Evolutionary conservation across 2,329 filamentous ascomycete species (phyloP), one percentile per base, ranked within the genome.

Genomic region (Diaporthe sp.): DNA sequence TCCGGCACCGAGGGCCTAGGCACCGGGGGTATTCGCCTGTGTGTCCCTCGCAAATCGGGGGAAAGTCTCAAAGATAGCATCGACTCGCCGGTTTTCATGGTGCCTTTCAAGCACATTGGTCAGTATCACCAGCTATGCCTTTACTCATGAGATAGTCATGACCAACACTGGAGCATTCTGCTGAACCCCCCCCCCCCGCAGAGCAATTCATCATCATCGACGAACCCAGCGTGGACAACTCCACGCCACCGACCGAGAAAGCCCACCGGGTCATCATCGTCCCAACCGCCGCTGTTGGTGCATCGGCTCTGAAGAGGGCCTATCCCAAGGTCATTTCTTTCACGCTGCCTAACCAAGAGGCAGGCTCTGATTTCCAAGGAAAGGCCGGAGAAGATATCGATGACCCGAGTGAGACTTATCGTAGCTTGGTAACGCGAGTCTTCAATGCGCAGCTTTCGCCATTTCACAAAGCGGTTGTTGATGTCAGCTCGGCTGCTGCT

Each of bases 181-280:
- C 61, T 67, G 19, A 65, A 22, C 2, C 13, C 3, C 10, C 28
- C 2, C 6, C 4, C 25, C 6, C 4, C 42, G 1, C 12, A 67
- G 61, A 67, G 17, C 61, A 67, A 46, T 22, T n/a, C 19, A 34
- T 67, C 17, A 51, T 67, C 6, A 51, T 51, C 61, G 42, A 67
- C 19, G 61, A 67, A 28, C 42, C 42, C 1, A 8, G 28, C 0
- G 1, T 0, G 0, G 3, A n/a, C 3, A 34, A 17, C 0, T 49
- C 42, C 6, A 8, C 0, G 12, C 0, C 9, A 5, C 25, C 42
- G 1, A 17, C 3, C 10, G 17, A 34, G 7, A 0, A 8, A 2
- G 61, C 19, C 2, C 5, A 51, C 7, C 61, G 61, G 9, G 44
- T 7, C 4, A 67, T 67, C 25, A 67, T 67, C 6, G 5, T 67